Evolutionary conservation across 176 grass and related monocot species (phyloP).

Genomic region (Tillandsia fasciculata): DNA sequence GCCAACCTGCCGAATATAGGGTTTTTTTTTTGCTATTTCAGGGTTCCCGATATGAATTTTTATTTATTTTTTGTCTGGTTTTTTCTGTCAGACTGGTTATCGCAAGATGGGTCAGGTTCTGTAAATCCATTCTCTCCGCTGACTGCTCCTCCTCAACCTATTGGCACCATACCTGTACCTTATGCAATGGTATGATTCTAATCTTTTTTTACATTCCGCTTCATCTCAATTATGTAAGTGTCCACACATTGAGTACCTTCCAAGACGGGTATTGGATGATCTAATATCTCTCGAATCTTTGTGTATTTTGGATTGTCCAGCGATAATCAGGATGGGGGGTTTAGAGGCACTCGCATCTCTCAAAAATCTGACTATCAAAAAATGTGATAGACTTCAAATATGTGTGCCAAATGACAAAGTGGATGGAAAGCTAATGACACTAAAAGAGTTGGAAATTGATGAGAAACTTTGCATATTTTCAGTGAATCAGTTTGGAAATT

Average conservation of each 20-base stretch:
- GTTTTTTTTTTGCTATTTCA: too few species aligned
- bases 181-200: constrained; percentile 50
- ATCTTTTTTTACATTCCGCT: constrained; percentile 21
- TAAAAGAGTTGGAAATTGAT: too few species aligned
- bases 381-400: too few species aligned
- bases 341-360: too few species aligned
- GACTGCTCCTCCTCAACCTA: constrained; percentile 58
- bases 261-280: too few species aligned
- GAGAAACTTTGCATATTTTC: constrained; percentile 9
- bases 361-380: too few species aligned
- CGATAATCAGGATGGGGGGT: too few species aligned
- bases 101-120: constrained; percentile 39
- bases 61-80: constrained; percentile 7
- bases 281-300: too few species aligned
- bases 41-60: background rate
- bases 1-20: constrained; percentile 5
- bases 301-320: too few species aligned
- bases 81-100: constrained; percentile 71
- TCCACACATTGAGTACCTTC: too few species aligned
- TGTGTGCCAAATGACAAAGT: too few species aligned
- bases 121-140: constrained; percentile 56
- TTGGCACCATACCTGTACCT: constrained; percentile 43
- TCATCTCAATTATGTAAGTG: constrained; percentile 6
- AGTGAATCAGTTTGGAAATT: background rate
- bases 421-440: too few species aligned